Evolutionary conservation across 352 stramenopile species (phyloP).

Genomic region (Saprolegnia parasitica): DNA sequence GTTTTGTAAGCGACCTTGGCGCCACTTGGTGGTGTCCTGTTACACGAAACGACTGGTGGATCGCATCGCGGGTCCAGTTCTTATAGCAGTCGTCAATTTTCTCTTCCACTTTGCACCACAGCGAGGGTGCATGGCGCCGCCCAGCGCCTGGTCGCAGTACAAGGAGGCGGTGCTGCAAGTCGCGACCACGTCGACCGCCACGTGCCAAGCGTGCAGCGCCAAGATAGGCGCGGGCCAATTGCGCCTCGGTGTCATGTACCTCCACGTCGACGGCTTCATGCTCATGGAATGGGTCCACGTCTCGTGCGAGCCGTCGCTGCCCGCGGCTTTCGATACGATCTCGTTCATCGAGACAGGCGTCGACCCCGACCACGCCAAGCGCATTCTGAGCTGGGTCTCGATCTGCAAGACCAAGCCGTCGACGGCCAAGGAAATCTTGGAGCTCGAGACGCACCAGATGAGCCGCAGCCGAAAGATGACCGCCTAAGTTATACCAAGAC

Average conservation of each 20-base stretch:
- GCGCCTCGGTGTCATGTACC: conserved; percentile 80
- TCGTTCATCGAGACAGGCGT: conserved; percentile 24
- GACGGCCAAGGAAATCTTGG: conserved; percentile 26
- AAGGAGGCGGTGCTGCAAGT: conserved; percentile 72
- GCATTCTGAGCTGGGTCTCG: conserved; percentile 11
- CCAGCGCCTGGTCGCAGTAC: conserved; percentile 61
- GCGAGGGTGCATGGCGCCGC: background rate
- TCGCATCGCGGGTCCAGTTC: background rate
- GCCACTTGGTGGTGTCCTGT: background rate
- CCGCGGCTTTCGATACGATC: conserved; percentile 37
- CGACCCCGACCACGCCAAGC: conserved; percentile 9
- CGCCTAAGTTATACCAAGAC: conserved; percentile 5
- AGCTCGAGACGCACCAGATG: conserved; percentile 12
- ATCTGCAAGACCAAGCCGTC: background rate
- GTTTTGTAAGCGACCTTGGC: no score
- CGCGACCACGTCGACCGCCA: conserved; percentile 67
- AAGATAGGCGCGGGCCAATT: conserved; percentile 58
- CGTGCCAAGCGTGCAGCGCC: conserved; percentile 63
- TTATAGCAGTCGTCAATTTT: no score
- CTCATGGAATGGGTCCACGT: conserved; percentile 84
- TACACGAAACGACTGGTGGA: background rate
- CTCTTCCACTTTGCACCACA: no score
- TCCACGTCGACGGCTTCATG: conserved; percentile 83
- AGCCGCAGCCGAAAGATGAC: conserved; percentile 1
- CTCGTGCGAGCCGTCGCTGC: conserved; percentile 55